Percentiles rank a stretch among this genome's conserved stretches.
These are phyloP conservation scores for Cornus florida DNA, from an alignment of 148 eudicot species.

Conservation along the genomic window DNA sequence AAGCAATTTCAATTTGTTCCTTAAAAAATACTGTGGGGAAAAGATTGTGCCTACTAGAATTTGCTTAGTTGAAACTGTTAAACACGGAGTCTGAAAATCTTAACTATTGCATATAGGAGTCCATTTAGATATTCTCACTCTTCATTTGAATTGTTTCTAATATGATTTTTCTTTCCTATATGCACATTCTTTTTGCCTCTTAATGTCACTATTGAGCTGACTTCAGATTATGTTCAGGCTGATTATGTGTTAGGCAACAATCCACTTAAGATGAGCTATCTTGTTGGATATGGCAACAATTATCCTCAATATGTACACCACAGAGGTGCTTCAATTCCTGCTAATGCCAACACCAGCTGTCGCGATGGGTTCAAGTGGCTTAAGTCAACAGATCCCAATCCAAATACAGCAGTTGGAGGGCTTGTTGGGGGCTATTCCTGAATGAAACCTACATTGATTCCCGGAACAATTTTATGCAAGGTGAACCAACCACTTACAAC, in stretches of 20 bases:
- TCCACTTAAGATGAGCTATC: slow-evolving; percentile 64
- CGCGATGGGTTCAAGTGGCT: slow-evolving; percentile 71
- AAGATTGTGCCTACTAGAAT: not conserved
- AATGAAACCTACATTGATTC: slow-evolving; percentile 65
- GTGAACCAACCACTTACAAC: slow-evolving; percentile 76
- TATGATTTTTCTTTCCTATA: not conserved
- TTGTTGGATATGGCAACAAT: slow-evolving; percentile 65
- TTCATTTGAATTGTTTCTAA: not conserved
- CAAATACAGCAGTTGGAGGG: slow-evolving; percentile 68
- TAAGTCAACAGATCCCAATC: slow-evolving; percentile 51
- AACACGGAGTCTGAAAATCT: too few species aligned
- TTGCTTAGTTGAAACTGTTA: too few species aligned
- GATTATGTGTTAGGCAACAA: slow-evolving; percentile 73
- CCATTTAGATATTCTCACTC: not conserved
- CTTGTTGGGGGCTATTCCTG: slow-evolving; percentile 80
- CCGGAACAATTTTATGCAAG: slow-evolving; percentile 63
- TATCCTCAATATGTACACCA: slow-evolving; percentile 74
- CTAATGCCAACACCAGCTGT: slow-evolving; percentile 51
- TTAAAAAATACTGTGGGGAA: not conserved
- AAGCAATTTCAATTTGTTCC: not conserved
- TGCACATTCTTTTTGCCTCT: not conserved
- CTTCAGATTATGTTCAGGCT: slow-evolving; percentile 34
- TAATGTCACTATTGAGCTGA: not conserved
- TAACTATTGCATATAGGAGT: not conserved
- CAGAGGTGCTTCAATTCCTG: slow-evolving; percentile 79